Evolutionary conservation across 805 yeast genomes (phyloP), one percentile per base, ranked within the genome.

Genomic region (Suhomyces sp.): DNA sequence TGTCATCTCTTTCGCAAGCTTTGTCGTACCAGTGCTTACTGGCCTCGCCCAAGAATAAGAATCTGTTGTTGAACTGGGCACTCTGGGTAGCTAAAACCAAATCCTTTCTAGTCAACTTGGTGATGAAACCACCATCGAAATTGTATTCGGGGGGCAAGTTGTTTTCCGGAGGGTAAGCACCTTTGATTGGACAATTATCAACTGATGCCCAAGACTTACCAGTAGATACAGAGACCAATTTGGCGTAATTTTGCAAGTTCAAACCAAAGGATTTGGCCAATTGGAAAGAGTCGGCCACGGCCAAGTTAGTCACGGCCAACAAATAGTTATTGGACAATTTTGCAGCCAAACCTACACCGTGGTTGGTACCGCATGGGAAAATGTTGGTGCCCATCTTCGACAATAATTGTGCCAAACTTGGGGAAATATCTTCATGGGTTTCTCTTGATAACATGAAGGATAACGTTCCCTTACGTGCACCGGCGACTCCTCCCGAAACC

Each of bases 121-220:
- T 74, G 52, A 58, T 62, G 42, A 75, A 74, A 0, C 80, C 80
- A 17, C 75, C 76, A 7, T 59, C 47, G 51, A 63, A 74, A 23
- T 63, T 68, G 5, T 54, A 58, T 25, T 72, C 73, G 9, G 72
- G 63, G 4, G 79, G 79, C 34, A 74, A 41, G 26, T 49, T 43
- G 32, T 44, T 43, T 33, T 62, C 70, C 20, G 56, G 58, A 2
- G 70, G 63, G 42, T 66, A 65, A 6, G 68, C 69, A 6, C 73
- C 74, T 1, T 71, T 68, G 25, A 75, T 75, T 2, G 79, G 79
- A 48, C 74, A 72, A 51, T 74, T 74, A 48, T 71, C 76, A 19
- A 68, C 75, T 3, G 74, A 59, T 10, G 78, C 74, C 80, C 80
- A 74, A 3, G 73, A 58, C 46, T 72, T 66, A 12, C 79, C 80